A percentile compares a stretch with the other conserved stretches of the same genome.
phyloP scores from a whole-genome alignment of 2,329 filamentous ascomycete species.

The Cercospora zeae-maydis region DNA sequence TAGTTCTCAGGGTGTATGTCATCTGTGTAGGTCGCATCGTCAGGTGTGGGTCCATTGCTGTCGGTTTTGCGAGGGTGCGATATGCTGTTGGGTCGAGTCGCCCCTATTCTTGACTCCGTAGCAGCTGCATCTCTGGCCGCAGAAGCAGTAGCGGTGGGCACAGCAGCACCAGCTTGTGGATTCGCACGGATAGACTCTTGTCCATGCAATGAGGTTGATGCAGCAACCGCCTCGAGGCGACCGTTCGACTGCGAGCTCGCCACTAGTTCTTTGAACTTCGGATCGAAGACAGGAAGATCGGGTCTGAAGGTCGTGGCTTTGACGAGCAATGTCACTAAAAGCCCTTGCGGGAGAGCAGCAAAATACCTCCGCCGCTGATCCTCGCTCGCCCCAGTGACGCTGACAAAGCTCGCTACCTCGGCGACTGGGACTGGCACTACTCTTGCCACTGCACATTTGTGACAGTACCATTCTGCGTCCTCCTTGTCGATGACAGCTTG shows the following conservation, averaged over 20 bases:
- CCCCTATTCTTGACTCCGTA: constrained; percentile 20
- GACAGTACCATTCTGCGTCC: constrained; percentile 69
- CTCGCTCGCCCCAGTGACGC: constrained; percentile 36
- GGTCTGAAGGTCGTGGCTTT: constrained; percentile 60
- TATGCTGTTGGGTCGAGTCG: neutral
- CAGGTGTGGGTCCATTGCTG: constrained; percentile 22
- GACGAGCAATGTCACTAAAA: constrained; percentile 63
- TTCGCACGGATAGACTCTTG: neutral
- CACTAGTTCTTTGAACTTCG: constrained; percentile 28
- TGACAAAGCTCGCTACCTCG: constrained; percentile 40
- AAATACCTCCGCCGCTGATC: constrained; percentile 50
- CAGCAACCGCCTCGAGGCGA: neutral
- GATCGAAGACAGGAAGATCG: constrained; percentile 62
- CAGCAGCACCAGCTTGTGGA: neutral
- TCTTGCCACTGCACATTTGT: constrained; percentile 54
- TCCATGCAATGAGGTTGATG: neutral
- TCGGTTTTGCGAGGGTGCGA: neutral
- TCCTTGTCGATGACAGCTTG: constrained; percentile 64
- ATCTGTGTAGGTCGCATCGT: constrained; percentile 54
- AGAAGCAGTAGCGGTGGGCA: neutral
- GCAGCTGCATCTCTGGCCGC: neutral
- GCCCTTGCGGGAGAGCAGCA: constrained; percentile 55
- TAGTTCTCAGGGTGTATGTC: constrained; percentile 56
- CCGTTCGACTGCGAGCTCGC: constrained; percentile 14
- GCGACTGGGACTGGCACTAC: constrained; percentile 42